Base-by-base conservation (phyloP, 2,329 filamentous ascomycete genomes). In the Capronia americana region DNA sequence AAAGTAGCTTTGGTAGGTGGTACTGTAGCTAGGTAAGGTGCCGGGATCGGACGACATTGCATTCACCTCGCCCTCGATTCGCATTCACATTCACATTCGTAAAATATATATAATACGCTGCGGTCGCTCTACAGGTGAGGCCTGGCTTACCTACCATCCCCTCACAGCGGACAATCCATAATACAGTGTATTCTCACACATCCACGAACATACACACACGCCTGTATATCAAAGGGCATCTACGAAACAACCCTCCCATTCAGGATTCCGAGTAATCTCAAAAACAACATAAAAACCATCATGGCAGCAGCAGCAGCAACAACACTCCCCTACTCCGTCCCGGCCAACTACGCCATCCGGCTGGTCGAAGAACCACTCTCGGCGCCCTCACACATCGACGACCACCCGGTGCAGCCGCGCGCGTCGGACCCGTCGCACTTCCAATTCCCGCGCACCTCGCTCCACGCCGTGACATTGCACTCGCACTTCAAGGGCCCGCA, bases 401-500 rank as follows among this genome's bases (percentile, higher is more conserved):
- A 26, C 10, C 58, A 61, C 48, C 65, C 65, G 14, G 38, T 64
- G 5, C 68, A 70, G 48, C 68, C 68, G 3, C 68, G 68, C 65
- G 38, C 58, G n/a, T 59, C 64, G 7, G 63, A 68, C 46, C 68
- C 68, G 11, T 61, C 63, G 10, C 68, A 70, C 30, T 70, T 70
- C 53, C 60, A 70, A 57, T 70, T 70, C 63, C 68, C 68, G 11
- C 63, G 59, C 28, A 65, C 64, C 10, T 70, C 68, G 12, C 63
- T 70, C 24, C 68, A 70, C 61, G 57, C 65, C 12, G 41, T 63
- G 53, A 70, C 68, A 4, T 41, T 70, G 53, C 64, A 61, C 17
- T 56, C 68, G 23, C 68, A 70, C 57, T 70, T 64, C 68, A 60
- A 55, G 23, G 68, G 68, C 3, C 68, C 68, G 2, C 68, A 70